Evolutionary conservation across 306 rosid genomes (phyloP), one percentile per base, ranked within the genome.

Genomic region (Gynostemma pentaphyllum): DNA sequence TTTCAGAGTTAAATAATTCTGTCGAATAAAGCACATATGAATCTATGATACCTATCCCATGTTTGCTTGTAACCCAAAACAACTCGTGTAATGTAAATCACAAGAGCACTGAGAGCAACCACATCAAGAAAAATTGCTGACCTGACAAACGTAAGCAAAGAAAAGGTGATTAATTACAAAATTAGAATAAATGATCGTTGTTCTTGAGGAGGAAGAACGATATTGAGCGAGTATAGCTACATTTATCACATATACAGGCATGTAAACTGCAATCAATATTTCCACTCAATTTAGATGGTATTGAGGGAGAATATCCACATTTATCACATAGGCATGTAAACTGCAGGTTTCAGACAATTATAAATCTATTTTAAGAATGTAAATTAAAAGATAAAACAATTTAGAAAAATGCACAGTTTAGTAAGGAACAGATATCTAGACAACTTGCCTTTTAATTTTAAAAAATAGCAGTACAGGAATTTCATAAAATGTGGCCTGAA

Each of bases 41-140:
- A 64, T 45, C 28, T 32, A 68, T 28, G 98, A 80, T 91, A 91
- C 72, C 98, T 82, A 73, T 91, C 98, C 98, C 92, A 79, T 27
- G 98, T 91, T 76, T 88, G 98, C 74, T 91, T 91, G 88, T 91
- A 91, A 66, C 98, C 98, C 72, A 91, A 81, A 78, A 66, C 95
- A 67, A 91, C 92, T 23, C 92, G 96, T 19, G 80, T 82, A 29
- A 81, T 82, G 46, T 79, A 91, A 77, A 91, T 79, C 73, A 88
- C 81, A 37, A 91, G 85, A 56, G 98, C 95, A 72, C 77, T 88
- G 71, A 80, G 22, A 37, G 98, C 90, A 74, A 91, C 95, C 67
- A 65, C 92, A 69, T 91, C 96, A 71, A 91, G 96, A 79, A 83
- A 45, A 64, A 91, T 29, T 64, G 98, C 98, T 67, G 98, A 91